Conservation (phyloP, 1,139 yeast species). For the Martiniozyma asiatica region DNA sequence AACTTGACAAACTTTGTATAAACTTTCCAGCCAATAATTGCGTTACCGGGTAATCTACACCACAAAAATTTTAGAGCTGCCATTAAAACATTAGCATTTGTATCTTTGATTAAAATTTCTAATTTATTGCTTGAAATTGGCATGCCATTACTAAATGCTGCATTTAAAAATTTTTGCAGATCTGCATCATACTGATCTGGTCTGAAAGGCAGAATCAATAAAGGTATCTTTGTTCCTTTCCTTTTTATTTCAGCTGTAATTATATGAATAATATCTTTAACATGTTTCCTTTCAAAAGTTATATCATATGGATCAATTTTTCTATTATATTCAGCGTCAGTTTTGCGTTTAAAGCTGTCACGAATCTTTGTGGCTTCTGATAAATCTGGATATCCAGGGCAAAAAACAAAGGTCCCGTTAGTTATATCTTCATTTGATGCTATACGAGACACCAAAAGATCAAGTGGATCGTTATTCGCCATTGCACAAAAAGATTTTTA, state of each 20-base stretch:
- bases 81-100: constrained; percentile 58
- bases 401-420: constrained; percentile 19
- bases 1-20: constrained; percentile 56
- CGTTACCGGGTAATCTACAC: constrained; percentile 73
- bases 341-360: constrained; percentile 16
- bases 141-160: constrained; percentile 39
- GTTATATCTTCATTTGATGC: constrained; percentile 1
- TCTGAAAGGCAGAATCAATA: constrained; percentile 56
- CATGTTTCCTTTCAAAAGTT: constrained; percentile 51
- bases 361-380: constrained; percentile 12
- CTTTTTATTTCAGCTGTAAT: constrained; percentile 55
- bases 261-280: constrained; percentile 51
- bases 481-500: too few species aligned
- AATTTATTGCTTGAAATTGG: constrained; percentile 28
- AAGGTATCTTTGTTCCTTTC: constrained; percentile 47
- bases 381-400: constrained; percentile 15
- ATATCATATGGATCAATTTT: constrained; percentile 16
- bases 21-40: constrained; percentile 78
- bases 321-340: constrained; percentile 15
- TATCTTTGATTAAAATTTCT: constrained; percentile 27
- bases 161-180: constrained; percentile 38
- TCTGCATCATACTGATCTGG: constrained; percentile 43
- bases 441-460: too few species aligned
- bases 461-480: too few species aligned
- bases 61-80: constrained; percentile 72